Percentiles rank a stretch among this genome's conserved stretches.
Conservation (phyloP, 768 basidiomycete species). For the Calvatia gigantea region DNA sequence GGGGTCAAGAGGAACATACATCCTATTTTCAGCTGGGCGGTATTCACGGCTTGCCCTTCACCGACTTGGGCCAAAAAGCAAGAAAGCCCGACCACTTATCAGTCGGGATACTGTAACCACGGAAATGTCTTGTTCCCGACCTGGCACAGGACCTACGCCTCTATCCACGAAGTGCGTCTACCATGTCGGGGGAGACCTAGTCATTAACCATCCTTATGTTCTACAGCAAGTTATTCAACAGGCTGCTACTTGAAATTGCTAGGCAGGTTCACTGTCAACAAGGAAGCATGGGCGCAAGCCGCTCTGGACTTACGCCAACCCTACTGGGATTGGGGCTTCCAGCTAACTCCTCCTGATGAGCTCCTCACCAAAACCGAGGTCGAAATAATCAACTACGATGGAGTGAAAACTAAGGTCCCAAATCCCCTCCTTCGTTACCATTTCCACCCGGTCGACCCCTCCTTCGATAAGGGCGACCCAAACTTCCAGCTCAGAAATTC, state of each 20-base stretch:
- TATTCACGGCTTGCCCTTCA: slow-evolving; percentile 50
- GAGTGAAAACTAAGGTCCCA: slow-evolving; percentile 19
- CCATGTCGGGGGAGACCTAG: neutral
- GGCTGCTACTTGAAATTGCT: slow-evolving; percentile 36
- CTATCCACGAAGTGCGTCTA: slow-evolving; percentile 41
- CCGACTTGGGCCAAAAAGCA: slow-evolving; percentile 36
- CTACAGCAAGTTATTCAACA: slow-evolving; percentile 44
- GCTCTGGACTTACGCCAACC: slow-evolving; percentile 36
- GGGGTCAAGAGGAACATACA: slow-evolving; percentile 22
- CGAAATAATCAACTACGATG: slow-evolving; percentile 18
- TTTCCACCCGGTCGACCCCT: slow-evolving; percentile 27
- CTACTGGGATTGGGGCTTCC: slow-evolving; percentile 51
- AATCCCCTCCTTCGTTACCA: slow-evolving; percentile 32
- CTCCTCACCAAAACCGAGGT: slow-evolving; percentile 22
- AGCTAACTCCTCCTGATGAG: slow-evolving; percentile 33
- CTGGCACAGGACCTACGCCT: slow-evolving; percentile 52
- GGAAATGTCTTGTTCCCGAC: slow-evolving; percentile 50
- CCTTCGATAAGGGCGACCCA: slow-evolving; percentile 28
- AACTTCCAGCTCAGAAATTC: slow-evolving; percentile 23
- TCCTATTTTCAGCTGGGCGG: slow-evolving; percentile 46
- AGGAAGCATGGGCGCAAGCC: slow-evolving; percentile 25
- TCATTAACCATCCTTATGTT: neutral
- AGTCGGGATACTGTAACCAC: slow-evolving; percentile 50
- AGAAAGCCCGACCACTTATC: slow-evolving; percentile 20
- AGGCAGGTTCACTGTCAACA: slow-evolving; percentile 31